Base-by-base conservation (phyloP, 2,329 filamentous ascomycete genomes). In the Epichloe aotearoae region DNA sequence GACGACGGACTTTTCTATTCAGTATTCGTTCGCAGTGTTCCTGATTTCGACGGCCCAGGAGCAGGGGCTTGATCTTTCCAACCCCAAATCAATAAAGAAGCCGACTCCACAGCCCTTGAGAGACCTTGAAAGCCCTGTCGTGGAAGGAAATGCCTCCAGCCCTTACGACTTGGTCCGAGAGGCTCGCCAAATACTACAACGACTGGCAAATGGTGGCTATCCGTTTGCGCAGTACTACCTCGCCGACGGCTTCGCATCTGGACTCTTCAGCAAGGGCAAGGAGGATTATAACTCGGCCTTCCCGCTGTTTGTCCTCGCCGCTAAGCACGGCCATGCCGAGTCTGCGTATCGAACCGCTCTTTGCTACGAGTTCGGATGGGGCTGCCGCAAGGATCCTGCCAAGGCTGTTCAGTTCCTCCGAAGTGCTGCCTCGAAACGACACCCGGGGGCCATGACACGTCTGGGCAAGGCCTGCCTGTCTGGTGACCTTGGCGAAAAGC, bases 341-440 rank as follows among this genome's bases (percentile, higher is more conserved):
- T 93, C 93, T 51, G 90, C 84, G 37, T 98, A 96, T 68, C 86
- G 93, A 50, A 85, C 91, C 49, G 93, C 86, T 15, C 75, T 98
- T 51, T 96, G 90, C 71, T 97, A 97, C 70, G 93, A 98, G 67
- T 97, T 96, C 67, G 93, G 90, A 55, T 98, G 93, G 93, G 93
- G 93, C 40, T 94, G 85, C 61, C 83, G 88, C 52, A 88, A 88
- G 61, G 89, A 96, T 61, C 85, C 86, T 52, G 81, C 85, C 47
- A 96, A 96, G 69, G 91, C 93, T 42, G 86, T 94, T 1, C 90
- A 97, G 64, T 98, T 93, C 66, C 86, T 95, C 63, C 84, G 91
- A 50, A 84, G 86, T 55, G 86, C 90, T 10, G 90, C 93, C 2
- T 87, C 90, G 6, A 97, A 96, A 67, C 87, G 89, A 53, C 93